Evolutionary conservation across 2,329 filamentous ascomycete genomes (phyloP).

Genomic region (Trichoderma harzianum): DNA sequence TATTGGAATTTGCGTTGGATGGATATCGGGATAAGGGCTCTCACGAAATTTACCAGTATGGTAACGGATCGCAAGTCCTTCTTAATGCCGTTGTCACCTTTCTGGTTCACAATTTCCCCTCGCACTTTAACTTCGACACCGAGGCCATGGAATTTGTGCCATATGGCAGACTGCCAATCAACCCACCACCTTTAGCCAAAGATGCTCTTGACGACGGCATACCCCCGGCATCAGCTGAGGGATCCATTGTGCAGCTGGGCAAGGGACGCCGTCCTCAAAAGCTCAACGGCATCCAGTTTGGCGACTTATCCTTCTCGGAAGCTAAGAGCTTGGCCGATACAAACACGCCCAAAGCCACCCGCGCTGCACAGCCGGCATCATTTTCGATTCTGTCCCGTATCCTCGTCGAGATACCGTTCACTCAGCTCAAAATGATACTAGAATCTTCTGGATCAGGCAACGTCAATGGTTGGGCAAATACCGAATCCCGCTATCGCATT

Average conservation of each 20-base stretch:
- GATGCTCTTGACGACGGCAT: conserved; percentile 24
- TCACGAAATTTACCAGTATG: conserved; percentile 47
- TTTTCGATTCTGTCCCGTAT: conserved; percentile 60
- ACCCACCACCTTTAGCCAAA: conserved; percentile 21
- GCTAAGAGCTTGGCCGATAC: conserved; percentile 27
- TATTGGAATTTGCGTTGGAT: conserved; percentile 56
- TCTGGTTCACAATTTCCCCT: conserved; percentile 57
- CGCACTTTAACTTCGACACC: conserved; percentile 57
- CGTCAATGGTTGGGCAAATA: conserved; percentile 48
- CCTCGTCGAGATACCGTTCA: conserved; percentile 67
- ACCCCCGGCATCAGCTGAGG: conserved; percentile 21
- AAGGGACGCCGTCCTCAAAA: conserved; percentile 46
- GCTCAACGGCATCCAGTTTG: conserved; percentile 65
- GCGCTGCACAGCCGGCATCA: conserved; percentile 31
- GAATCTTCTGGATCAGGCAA: conserved; percentile 55
- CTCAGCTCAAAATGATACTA: conserved; percentile 61
- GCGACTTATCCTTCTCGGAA: conserved; percentile 53
- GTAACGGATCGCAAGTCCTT: conserved; percentile 52
- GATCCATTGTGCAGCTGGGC: conserved; percentile 35
- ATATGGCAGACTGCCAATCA: conserved; percentile 40
- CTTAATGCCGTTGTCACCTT: conserved; percentile 57
- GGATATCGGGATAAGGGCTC: conserved; percentile 34
- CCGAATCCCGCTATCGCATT: conserved; percentile 45
- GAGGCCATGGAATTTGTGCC: conserved; percentile 34
- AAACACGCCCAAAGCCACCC: conserved; percentile 30